These are phyloP conservation scores for Penicillium desertorum DNA, from an alignment of 495 filamentous ascomycete species.

Conservation along the genomic window DNA sequence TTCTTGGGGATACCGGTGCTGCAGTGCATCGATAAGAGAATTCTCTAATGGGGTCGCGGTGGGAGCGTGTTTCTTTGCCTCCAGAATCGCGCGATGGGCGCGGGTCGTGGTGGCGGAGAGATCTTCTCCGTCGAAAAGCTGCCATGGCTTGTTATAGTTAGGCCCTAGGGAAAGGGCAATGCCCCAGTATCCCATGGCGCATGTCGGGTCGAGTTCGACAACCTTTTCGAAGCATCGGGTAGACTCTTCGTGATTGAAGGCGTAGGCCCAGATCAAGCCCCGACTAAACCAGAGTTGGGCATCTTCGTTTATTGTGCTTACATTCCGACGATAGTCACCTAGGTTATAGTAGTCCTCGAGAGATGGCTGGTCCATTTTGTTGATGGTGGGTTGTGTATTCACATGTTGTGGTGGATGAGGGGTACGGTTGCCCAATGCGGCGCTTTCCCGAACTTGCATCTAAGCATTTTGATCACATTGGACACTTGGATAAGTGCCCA, in stretches of 20 bases:
- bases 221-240: conserved; percentile 59
- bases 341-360: conserved; percentile 53
- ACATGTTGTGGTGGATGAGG: neutral
- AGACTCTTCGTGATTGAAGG: conserved; percentile 66
- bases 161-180: conserved; percentile 64
- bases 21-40: conserved; percentile 58
- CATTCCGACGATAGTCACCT: conserved; percentile 49
- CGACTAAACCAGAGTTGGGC: conserved; percentile 62
- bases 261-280: conserved; percentile 63
- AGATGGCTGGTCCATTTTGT: conserved; percentile 8
- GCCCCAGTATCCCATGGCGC: conserved; percentile 68
- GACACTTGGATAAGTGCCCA: neutral
- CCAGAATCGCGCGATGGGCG: conserved; percentile 42
- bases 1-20: conserved; percentile 53
- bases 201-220: conserved; percentile 50
- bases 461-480: neutral
- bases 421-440: neutral
- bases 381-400: conserved; percentile 4
- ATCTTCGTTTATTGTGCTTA: conserved; percentile 44
- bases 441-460: neutral
- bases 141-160: conserved; percentile 76
- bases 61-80: conserved; percentile 39
- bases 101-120: conserved; percentile 43
- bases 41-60: conserved; percentile 45
- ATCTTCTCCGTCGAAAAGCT: conserved; percentile 61